Percentiles rank a stretch among this genome's conserved stretches.
Evolutionary conservation across 2,329 filamentous ascomycete species (phyloP).

Genomic region (Leptographium procerum): DNA sequence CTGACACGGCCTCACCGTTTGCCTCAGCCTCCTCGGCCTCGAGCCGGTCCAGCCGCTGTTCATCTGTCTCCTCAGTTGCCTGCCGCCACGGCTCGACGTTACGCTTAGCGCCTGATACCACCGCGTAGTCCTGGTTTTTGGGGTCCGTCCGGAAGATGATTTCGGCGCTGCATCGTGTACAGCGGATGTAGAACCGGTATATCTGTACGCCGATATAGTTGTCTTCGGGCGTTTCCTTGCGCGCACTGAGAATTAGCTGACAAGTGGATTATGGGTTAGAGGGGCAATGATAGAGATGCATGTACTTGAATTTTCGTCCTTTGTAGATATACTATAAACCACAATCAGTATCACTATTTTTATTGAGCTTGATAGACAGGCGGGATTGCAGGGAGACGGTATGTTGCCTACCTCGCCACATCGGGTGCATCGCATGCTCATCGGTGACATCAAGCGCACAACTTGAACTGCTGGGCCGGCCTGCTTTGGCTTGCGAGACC

Average conservation of each 20-base stretch:
- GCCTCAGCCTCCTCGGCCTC: conserved; percentile 61
- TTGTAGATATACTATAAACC: conserved; percentile 15
- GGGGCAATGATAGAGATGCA: too few species aligned
- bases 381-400: too few species aligned
- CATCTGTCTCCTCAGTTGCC: conserved; percentile 63
- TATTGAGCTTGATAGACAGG: not conserved
- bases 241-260: conserved; percentile 30
- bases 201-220: conserved; percentile 83
- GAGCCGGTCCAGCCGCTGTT: conserved; percentile 73
- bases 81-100: conserved; percentile 89
- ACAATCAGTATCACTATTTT: not conserved
- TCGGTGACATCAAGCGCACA: conserved; percentile 83
- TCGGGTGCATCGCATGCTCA: conserved; percentile 58
- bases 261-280: not conserved
- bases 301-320: conserved; percentile 76
- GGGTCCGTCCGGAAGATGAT: conserved; percentile 94
- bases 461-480: conserved; percentile 72
- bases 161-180: conserved; percentile 73
- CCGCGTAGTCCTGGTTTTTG: conserved; percentile 73
- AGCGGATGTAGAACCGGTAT: conserved; percentile 82
- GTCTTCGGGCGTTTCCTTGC: conserved; percentile 86
- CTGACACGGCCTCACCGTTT: conserved; percentile 30
- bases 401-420: conserved; percentile 17
- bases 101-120: conserved; percentile 71
- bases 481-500: conserved; percentile 47